Evolutionary conservation across 371 early-diverging fungal species (phyloP).

Genomic region (Coemansia sp.): DNA sequence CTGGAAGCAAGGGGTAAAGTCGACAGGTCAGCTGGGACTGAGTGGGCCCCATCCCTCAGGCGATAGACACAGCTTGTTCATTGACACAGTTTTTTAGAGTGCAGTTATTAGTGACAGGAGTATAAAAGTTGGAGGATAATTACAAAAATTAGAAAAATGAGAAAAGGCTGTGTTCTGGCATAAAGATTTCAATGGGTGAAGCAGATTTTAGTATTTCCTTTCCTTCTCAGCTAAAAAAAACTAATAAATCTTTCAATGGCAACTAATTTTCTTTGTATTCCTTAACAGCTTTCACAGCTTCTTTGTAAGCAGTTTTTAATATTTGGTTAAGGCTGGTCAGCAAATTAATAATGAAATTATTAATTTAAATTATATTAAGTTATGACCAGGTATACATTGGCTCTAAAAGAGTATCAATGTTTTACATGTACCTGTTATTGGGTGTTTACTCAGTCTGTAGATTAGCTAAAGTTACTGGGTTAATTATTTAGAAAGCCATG

Average conservation of each 20-base stretch:
- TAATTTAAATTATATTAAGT: no score
- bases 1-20: conserved; percentile 48
- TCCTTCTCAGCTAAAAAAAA: not conserved
- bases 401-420: no score
- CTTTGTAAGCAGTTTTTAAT: not conserved
- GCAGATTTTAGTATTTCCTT: not conserved
- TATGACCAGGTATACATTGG: no score
- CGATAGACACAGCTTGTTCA: conserved; percentile 21
- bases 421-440: no score
- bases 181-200: not conserved
- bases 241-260: not conserved
- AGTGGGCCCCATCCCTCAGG: conserved; percentile 45
- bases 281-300: conserved; percentile 1
- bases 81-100: not conserved
- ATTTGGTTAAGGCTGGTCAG: not conserved
- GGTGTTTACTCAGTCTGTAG: no score
- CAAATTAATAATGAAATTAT: not conserved
- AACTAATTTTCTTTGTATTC: not conserved
- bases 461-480: no score
- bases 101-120: not conserved
- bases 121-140: not conserved
- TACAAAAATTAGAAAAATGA: not conserved
- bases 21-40: conserved; percentile 25
- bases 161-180: not conserved
- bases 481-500: no score